A percentile compares a stretch with the other conserved stretches of the same genome.
These are phyloP conservation scores for Kodamaea derodonti DNA, from an alignment of 1,139 yeast genomes.

Conservation along the genomic window DNA sequence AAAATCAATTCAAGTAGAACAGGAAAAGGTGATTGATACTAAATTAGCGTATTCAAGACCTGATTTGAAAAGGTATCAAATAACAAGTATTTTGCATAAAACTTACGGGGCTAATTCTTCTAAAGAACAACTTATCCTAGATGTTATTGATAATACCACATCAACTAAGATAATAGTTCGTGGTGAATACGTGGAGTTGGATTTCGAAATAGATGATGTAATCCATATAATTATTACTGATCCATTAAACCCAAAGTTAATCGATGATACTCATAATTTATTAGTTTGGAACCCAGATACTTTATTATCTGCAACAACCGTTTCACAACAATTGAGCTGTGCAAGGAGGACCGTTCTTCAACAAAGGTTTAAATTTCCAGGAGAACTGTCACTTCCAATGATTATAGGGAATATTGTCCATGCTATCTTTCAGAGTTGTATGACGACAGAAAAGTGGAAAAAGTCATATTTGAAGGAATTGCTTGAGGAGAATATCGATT, in stretches of 20 bases:
- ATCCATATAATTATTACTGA: slow-evolving; percentile 56
- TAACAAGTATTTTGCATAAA: slow-evolving; percentile 32
- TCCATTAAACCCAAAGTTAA: slow-evolving; percentile 31
- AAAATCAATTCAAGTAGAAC: not conserved
- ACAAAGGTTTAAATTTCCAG: slow-evolving; percentile 52
- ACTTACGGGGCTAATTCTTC: slow-evolving; percentile 18
- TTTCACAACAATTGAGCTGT: slow-evolving; percentile 75
- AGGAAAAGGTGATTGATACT: slow-evolving; percentile 21
- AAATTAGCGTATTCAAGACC: slow-evolving; percentile 42
- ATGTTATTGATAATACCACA: slow-evolving; percentile 35
- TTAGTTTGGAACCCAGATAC: slow-evolving; percentile 82
- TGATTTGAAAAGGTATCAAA: slow-evolving; percentile 49
- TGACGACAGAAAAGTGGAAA: slow-evolving; percentile 41
- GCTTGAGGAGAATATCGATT: slow-evolving; percentile 43
- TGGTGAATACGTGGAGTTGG: slow-evolving; percentile 48
- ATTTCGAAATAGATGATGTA: slow-evolving; percentile 46
- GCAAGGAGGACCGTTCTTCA: slow-evolving; percentile 64
- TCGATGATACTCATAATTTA: slow-evolving; percentile 59
- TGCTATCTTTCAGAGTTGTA: slow-evolving; percentile 67
- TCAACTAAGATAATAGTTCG: slow-evolving; percentile 40
- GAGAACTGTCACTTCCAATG: slow-evolving; percentile 54
- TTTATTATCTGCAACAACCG: slow-evolving; percentile 74
- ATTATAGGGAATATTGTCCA: slow-evolving; percentile 80
- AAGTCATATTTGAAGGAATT: slow-evolving; percentile 40
- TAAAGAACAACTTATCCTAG: slow-evolving; percentile 45